Base-by-base conservation (phyloP, 1,284 basidiomycete species). In the Trichosporon faecale region DNA sequence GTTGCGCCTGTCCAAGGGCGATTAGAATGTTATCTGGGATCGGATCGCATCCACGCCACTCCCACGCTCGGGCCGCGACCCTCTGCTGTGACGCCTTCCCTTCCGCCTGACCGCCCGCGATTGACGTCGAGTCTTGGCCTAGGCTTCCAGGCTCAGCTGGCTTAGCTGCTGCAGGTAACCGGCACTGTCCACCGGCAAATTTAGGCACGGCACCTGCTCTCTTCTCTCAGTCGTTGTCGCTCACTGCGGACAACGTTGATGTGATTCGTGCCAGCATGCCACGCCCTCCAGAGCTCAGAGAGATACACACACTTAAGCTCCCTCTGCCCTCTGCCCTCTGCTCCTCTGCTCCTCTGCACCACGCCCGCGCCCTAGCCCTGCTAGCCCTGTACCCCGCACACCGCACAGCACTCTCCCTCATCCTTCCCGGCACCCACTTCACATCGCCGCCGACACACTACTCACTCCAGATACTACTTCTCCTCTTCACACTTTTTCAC, bases 1-100 rank as follows among this genome's bases (percentile, higher is more conserved):
- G 35, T 14, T 3, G 49, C 49, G 49, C 21, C 49, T 25, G 49
- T 52, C 21, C 1, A 21, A 21, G 49, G 49, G 49, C 49, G 49
- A 52, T 52, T 52, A 52, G 49, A 52, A 52, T 52, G 49, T 52
- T 52, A 52, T 52, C 49, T 52, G 49, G 49, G 49, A 52, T 52
- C 49, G 49, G 49, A 52, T 21, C 49, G 49, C 49, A 52, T 52
- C 49, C 49, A 52, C 49, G 49, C 49, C 49, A 52, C 49, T 52
- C 49, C 49, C 49, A 52, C 49, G 49, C 49, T 52, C 49, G 21
- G 49, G 49, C 49, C 49, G 49, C 49, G 49, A 52, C 49, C 49
- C 16, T 18, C 21, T 44, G 40, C 40, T n/a, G 18, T 37, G 11
- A 16, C 40, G 18, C 18, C 37, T 40, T 14, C 44, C 44, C 18